These are phyloP conservation scores for Rhododendron mucronatum DNA, from an alignment of 148 eudicot genomes.

Conservation along the genomic window DNA sequence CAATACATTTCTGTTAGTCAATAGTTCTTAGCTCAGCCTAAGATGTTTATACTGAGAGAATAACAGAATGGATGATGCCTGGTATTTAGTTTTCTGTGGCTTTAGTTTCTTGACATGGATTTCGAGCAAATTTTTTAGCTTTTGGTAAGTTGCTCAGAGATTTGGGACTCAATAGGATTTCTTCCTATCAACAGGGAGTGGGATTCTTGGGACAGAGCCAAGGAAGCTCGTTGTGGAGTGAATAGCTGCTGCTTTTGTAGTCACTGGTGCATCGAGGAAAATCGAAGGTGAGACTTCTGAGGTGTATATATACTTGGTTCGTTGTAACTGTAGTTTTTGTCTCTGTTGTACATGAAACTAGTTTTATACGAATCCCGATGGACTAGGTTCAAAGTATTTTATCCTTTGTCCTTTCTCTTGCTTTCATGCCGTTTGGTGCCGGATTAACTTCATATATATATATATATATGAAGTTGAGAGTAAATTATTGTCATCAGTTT, in stretches of 20 bases:
- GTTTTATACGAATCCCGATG: not conserved
- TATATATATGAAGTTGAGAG: too few species aligned
- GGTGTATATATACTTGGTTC: not conserved
- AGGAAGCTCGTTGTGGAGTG: not conserved
- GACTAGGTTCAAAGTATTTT: not conserved
- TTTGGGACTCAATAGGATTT: not conserved
- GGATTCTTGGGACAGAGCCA: not conserved
- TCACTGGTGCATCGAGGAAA: not conserved
- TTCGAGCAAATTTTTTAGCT: not conserved
- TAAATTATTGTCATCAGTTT: not conserved
- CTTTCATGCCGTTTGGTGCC: not conserved
- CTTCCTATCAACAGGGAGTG: not conserved
- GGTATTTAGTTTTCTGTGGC: not conserved
- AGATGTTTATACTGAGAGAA: not conserved
- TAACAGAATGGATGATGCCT: not conserved
- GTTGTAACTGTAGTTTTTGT: not conserved
- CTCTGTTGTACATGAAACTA: not conserved
- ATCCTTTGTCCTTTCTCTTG: not conserved
- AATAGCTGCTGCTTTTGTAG: not conserved
- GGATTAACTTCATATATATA: not conserved
- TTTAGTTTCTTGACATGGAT: not conserved
- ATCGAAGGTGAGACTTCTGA: not conserved
- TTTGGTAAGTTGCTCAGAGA: not conserved
- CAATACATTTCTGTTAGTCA: not conserved
- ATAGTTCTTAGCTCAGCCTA: not conserved